Conservation (phyloP, 345 rosid genomes). For the Euclidium syriacum region DNA sequence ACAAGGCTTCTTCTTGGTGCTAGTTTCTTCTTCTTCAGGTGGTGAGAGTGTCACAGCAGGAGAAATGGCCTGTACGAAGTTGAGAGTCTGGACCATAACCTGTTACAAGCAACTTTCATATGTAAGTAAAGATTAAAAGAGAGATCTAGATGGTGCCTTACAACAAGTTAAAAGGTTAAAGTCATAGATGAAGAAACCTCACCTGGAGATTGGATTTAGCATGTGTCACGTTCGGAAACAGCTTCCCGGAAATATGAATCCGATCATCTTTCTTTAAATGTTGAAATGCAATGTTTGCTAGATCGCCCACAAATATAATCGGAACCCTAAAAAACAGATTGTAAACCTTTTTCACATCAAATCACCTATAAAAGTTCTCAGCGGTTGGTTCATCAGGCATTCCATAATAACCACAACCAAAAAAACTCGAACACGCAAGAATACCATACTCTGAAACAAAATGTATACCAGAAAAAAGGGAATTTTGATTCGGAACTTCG, state of each 20-base stretch:
- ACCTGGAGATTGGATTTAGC: conserved; percentile 58
- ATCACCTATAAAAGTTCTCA: too few relatives aligned
- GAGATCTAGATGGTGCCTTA: neutral
- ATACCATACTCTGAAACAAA: neutral
- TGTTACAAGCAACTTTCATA: conserved; percentile 20
- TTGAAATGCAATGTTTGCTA: conserved; percentile 60
- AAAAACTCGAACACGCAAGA: neutral
- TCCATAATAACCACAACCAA: neutral
- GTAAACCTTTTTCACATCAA: too few relatives aligned
- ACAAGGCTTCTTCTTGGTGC: conserved; percentile 9
- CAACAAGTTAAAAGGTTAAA: neutral
- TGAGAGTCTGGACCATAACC: conserved; percentile 65
- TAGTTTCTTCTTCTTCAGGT: neutral
- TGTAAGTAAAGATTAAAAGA: neutral
- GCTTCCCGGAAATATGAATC: conserved; percentile 55
- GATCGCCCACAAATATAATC: conserved; percentile 60
- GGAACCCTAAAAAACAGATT: conserved; percentile 50
- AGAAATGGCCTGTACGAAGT: conserved; percentile 39
- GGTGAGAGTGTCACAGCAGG: neutral
- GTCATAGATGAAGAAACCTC: too few relatives aligned
- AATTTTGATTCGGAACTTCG: conserved; percentile 32
- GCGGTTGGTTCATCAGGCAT: neutral
- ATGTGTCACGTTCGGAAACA: conserved; percentile 27
- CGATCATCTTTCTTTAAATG: conserved; percentile 60
- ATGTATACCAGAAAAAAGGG: conserved; percentile 33